These are phyloP conservation scores for Triticum aestivum DNA, from an alignment of 176 grass and related monocot genomes.

Conservation along the genomic window DNA sequence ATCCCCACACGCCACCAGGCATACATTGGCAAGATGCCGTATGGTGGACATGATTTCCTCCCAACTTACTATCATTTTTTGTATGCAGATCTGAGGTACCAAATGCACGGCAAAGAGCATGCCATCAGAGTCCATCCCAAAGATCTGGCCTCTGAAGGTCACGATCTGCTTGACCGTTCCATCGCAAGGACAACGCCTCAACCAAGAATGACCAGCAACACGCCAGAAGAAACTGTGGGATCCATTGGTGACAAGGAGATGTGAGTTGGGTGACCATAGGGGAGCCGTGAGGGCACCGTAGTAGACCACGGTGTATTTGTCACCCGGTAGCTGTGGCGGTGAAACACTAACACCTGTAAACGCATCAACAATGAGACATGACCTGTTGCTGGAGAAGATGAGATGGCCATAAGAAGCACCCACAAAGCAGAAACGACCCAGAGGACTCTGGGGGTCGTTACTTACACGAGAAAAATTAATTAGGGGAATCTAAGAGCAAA, in stretches of 20 bases:
- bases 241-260: background rate
- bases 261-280: background rate
- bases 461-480: background rate
- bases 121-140: background rate
- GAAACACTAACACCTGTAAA: background rate
- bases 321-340: background rate
- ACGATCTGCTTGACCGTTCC: background rate
- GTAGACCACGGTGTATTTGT: background rate
- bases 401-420: background rate
- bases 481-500: background rate
- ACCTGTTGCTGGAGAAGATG: background rate
- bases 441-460: background rate
- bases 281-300: background rate
- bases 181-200: background rate
- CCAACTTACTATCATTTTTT: no score
- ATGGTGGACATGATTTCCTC: no score
- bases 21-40: background rate
- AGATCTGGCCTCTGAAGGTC: background rate
- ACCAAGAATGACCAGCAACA: background rate
- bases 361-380: background rate
- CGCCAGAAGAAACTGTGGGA: background rate
- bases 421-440: background rate
- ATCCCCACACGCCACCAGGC: background rate
- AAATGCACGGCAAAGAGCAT: background rate
- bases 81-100: background rate